Base-by-base conservation (phyloP, 768 basidiomycete species). In the Psilocybe cubensis region DNA sequence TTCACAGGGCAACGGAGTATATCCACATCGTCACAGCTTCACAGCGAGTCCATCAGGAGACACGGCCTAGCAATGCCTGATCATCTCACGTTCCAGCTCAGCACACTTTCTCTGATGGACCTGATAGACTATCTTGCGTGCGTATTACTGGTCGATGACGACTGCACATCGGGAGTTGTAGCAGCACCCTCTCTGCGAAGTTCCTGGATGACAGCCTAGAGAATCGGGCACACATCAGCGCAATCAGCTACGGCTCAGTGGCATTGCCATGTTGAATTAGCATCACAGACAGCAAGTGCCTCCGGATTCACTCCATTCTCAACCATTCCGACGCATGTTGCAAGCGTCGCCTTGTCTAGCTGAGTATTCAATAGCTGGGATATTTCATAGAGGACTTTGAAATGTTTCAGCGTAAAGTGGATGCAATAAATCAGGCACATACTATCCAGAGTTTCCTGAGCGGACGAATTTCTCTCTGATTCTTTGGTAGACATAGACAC, bases 221-320 rank as follows among this genome's bases (percentile, higher is more conserved):
- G 46, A 46, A 49, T 41, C 25, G 24, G 33, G 3, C 35, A 52
- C 18, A 40, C 27, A 8, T n/a, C 6, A 18, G 43, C n/a, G n/a
- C 49, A 14, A 42, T 60, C 54, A 60, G 64, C 58, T 58, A 49
- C 40, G 49, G 48, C 62, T 31, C 54, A 57, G n/a, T 29, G 23
- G 35, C 35, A 11, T 38, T 38, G 35, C 35, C 35, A 27, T 44
- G 23, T 44, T 31, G 20, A 21, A 29, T 29, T n/a, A 67, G 42
- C 42, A 52, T 52, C 31, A 65, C 72, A 53, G 69, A 96, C 94
- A 64, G 94, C 94, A 44, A 96, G 79, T 0, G 93, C 94, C 66
- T 96, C 93, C 10, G 94, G 92, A 70, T 96, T 96, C 45, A 91
- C 91, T 17, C 94, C 94, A 59, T 85, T 88, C 74, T 96, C 94